Percentiles rank a stretch among this genome's conserved stretches.
Conservation (phyloP, 2,329 filamentous ascomycete species). For the Pestalotiopsis fici region DNA sequence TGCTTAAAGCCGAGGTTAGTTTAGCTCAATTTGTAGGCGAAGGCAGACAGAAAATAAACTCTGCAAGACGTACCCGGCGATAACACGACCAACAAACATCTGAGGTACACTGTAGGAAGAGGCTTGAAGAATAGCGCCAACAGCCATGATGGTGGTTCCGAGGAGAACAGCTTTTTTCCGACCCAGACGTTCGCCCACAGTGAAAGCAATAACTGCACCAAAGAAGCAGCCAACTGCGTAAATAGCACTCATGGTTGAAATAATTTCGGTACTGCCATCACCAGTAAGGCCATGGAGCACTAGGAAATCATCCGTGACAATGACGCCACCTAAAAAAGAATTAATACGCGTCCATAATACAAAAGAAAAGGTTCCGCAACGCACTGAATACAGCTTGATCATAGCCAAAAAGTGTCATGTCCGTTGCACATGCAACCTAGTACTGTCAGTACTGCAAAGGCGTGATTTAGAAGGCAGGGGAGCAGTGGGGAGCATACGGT, state of each 20-base stretch:
- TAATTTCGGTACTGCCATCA: slow-evolving; percentile 17
- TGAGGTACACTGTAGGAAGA: slow-evolving; percentile 15
- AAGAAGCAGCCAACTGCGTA: slow-evolving; percentile 18
- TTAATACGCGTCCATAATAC: neutral
- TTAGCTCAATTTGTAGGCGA: neutral
- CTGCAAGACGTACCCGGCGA: slow-evolving; percentile 11
- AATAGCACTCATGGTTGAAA: slow-evolving; percentile 16
- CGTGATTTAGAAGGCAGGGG: neutral
- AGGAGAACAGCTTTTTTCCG: slow-evolving; percentile 19
- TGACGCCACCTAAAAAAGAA: slow-evolving; percentile 18
- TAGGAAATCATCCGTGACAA: slow-evolving; percentile 26
- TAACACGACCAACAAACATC: slow-evolving; percentile 17
- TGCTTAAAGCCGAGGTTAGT: neutral
- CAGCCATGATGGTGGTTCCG: slow-evolving; percentile 20
- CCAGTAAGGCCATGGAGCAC: slow-evolving; percentile 15
- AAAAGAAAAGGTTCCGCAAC: neutral
- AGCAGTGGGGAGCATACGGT: neutral
- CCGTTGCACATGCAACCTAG: slow-evolving; percentile 1
- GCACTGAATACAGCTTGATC: slow-evolving; percentile 28
- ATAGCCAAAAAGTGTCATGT: neutral
- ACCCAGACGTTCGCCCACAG: slow-evolving; percentile 18
- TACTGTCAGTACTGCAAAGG: neutral
- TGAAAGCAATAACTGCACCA: neutral
- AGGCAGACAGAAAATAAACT: too few species aligned
- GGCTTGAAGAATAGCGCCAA: slow-evolving; percentile 16